A percentile compares a stretch with the other conserved stretches of the same genome.
Conservation (phyloP, 257 asterid genomes). For the Salvia splendens region DNA sequence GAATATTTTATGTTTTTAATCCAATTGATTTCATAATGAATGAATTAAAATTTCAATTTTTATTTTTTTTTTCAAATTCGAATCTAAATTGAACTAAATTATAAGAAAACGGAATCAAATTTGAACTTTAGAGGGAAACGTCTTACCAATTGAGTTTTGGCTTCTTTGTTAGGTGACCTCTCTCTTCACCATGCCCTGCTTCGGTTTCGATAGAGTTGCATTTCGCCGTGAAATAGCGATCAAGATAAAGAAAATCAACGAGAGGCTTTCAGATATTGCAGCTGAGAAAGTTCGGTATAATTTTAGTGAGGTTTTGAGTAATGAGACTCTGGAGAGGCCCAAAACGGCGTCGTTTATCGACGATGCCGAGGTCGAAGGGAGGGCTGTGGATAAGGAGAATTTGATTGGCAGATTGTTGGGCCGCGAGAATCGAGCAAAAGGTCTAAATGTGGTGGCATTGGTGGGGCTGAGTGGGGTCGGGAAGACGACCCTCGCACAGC, state of each 20-base stretch:
- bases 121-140: too few relatives aligned
- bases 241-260: conserved; percentile 45
- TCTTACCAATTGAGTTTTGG: too few relatives aligned
- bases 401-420: conserved; percentile 30
- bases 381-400: conserved; percentile 35
- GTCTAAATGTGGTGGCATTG: conserved; percentile 35
- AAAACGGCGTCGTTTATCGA: conserved; percentile 43
- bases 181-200: conserved; percentile 38
- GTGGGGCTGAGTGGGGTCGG: conserved; percentile 58
- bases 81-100: too few relatives aligned
- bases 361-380: conserved; percentile 38
- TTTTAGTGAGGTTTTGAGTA: conserved; percentile 21
- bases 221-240: conserved; percentile 59
- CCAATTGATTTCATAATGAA: too few relatives aligned
- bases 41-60: too few relatives aligned
- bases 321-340: conserved; percentile 26
- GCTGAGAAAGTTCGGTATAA: conserved; percentile 53
- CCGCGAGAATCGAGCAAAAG: conserved; percentile 15
- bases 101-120: too few relatives aligned
- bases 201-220: conserved; percentile 38
- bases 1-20: too few relatives aligned
- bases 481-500: conserved; percentile 51
- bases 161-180: conserved; percentile 2
- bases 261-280: conserved; percentile 43
- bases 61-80: too few relatives aligned